Evolutionary conservation across 805 yeast genomes (phyloP), one percentile per base, ranked within the genome.

Genomic region (Saturnispora besseyi): DNA sequence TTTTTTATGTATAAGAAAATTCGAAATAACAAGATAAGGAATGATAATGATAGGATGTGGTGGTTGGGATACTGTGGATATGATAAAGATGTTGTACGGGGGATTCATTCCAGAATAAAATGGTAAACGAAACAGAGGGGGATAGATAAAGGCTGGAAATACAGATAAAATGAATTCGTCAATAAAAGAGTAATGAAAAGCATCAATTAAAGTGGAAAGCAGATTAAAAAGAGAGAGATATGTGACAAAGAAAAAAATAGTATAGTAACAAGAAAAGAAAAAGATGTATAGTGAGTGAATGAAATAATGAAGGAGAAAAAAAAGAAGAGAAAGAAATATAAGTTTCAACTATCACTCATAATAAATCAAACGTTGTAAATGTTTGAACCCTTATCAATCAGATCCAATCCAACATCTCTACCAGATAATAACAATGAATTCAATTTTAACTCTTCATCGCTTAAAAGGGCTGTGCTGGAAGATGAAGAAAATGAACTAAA

Each of bases 351-450:
- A 44, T 32, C 29, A 32, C 29, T 21, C 10, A 24, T 31, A 18
- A 12, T 15, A 21, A 24, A 30, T 50, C 37, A 50, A 34, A 50
- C 40, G 13, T 47, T 51, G 43, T 69, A 64, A 9, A 77, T 58
- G 46, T 67, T 71, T 13, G 80, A 68, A 30, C 57, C 56, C n/a
- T 62, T 48, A 45, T 78, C 82, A 50, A 79, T 62, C 26, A 78
- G 65, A 57, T 78, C 82, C 36, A 77, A 57, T 51, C 77, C 71
- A 13, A 79, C 80, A 53, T 77, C 81, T 51, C 80, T 71, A 10
- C 81, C 78, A 48, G 81, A 81, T 32, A 77, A 59, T 51, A 76
- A 73, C 37, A 77, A 62, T 57, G 76, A 78, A 56, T 79, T 78
- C 58, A 78, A 64, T 51, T 77, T 69, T 26, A 59, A 48, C 30